Percentiles rank a stretch among this genome's conserved stretches.
Conservation (phyloP, 305 asterid genomes). For the Plantago coronopus region DNA sequence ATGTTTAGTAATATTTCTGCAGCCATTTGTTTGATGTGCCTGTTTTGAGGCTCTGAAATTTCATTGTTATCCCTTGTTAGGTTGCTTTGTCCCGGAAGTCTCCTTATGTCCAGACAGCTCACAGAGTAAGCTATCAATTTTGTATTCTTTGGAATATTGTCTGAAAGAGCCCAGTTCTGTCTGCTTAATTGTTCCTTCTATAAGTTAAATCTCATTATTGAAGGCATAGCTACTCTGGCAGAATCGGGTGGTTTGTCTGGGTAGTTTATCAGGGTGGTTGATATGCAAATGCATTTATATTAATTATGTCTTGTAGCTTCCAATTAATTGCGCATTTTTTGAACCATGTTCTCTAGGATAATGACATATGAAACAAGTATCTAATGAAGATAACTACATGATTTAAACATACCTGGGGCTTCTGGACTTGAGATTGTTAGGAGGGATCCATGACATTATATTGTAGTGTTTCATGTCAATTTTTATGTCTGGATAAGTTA, state of each 20-base stretch:
- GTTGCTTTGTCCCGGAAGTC: conserved; percentile 97
- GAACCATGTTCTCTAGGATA: no score
- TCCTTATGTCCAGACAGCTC: conserved; percentile 95
- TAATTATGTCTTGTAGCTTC: no score
- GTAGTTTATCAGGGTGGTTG: not conserved
- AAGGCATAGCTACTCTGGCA: no score
- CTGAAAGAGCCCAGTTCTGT: not conserved
- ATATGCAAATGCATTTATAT: not conserved
- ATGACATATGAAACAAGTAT: no score
- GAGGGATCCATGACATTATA: no score
- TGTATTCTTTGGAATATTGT: conserved; percentile 10
- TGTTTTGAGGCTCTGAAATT: conserved; percentile 15
- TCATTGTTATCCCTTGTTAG: conserved; percentile 33
- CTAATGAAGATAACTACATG: no score
- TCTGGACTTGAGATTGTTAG: no score
- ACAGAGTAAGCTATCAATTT: conserved; percentile 56
- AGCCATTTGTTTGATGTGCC: conserved; percentile 8
- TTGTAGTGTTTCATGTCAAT: no score
- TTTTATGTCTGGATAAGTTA: no score
- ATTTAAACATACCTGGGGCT: no score
- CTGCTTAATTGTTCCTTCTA: not conserved
- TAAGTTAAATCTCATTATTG: not conserved
- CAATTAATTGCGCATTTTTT: no score
- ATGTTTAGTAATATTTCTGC: not conserved
- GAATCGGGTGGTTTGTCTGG: not conserved